A percentile compares a stretch with the other conserved stretches of the same genome.
phyloP scores from a whole-genome alignment of 2,329 filamentous ascomycete species.

The Nemania sp. region DNA sequence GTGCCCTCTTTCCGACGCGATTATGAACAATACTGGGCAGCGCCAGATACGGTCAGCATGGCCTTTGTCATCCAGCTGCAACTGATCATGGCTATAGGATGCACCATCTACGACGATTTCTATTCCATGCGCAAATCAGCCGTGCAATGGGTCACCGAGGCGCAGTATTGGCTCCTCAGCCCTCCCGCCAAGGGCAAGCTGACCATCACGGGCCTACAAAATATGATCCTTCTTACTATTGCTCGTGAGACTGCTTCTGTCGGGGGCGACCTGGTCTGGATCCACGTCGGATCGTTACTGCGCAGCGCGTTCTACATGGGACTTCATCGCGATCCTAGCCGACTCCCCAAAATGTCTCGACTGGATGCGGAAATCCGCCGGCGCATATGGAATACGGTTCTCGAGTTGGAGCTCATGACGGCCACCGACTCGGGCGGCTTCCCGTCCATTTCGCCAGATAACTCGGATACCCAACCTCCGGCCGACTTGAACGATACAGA shows the following conservation, averaged over 20 bases:
- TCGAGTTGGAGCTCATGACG: constrained; percentile 59
- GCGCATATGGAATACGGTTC: constrained; percentile 59
- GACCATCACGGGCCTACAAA: constrained; percentile 55
- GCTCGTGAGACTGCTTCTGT: constrained; percentile 54
- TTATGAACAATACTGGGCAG: constrained; percentile 56
- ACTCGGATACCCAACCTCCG: constrained; percentile 57
- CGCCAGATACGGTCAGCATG: constrained; percentile 45
- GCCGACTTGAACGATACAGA: constrained; percentile 58
- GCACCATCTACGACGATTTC: constrained; percentile 51
- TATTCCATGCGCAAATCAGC: constrained; percentile 50
- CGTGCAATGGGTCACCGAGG: constrained; percentile 57
- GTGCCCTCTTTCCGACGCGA: constrained; percentile 59
- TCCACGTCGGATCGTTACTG: constrained; percentile 54
- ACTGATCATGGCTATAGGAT: constrained; percentile 57
- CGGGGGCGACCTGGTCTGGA: constrained; percentile 57
- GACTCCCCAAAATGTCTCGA: constrained; percentile 52
- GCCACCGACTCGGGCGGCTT: constrained; percentile 56
- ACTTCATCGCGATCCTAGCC: constrained; percentile 59
- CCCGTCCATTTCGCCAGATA: constrained; percentile 50
- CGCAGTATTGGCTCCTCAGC: constrained; percentile 54
- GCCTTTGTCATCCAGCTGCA: constrained; percentile 58
- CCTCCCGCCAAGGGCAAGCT: constrained; percentile 55
- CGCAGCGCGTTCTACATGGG: constrained; percentile 62
- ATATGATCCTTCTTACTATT: constrained; percentile 55
- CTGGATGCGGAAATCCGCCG: constrained; percentile 59